Evolutionary conservation across 2,329 filamentous ascomycete genomes (phyloP), one percentile per base, ranked within the genome.

Genomic region (Cladosporium velox): DNA sequence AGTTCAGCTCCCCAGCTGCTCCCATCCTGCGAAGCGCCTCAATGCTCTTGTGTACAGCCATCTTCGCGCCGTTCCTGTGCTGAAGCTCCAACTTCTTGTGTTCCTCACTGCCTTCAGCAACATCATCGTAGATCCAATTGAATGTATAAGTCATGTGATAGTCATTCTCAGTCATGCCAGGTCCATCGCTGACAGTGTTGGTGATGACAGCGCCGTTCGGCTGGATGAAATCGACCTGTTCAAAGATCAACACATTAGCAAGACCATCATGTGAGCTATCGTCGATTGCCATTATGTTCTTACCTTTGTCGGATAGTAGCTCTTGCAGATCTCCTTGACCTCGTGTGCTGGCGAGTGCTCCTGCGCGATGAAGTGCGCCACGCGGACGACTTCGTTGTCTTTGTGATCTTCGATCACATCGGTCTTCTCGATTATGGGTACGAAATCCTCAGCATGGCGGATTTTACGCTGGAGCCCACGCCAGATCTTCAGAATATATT

Each of bases 91-190:
- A 32, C 65, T 71, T 68, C 72, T 71, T 69, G 55, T 73, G 68
- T 73, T 79, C 78, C 15, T 75, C 73, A 35, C 73, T 77, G 1
- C 75, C 77, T 54, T 75, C 74, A 35, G 75, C 59, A 3, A 81
- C 67, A 52, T 79, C 67, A 1, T 76, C 75, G 55, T 78, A 68
- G 21, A 71, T 69, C 71, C 78, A 79, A 67, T 83, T 79, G 71
- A 84, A 84, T 26, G 76, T 77, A 67, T 82, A 84, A 14, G 80
- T 83, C 78, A 84, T 79, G 41, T 78, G 70, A 61, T 80, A 70
- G 59, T 80, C 79, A 10, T 70, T 67, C 15, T 72, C 73, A 15
- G 69, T 70, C 38, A 77, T 71, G 2, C 70, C 72, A 6, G 77
- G 70, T 1, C 79, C 80, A 62, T 78, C 73, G 0, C 77, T 79